A percentile compares a stretch with the other conserved stretches of the same genome.
Conservation (phyloP, 2,329 filamentous ascomycete species). For the Monosporascus ibericus region DNA sequence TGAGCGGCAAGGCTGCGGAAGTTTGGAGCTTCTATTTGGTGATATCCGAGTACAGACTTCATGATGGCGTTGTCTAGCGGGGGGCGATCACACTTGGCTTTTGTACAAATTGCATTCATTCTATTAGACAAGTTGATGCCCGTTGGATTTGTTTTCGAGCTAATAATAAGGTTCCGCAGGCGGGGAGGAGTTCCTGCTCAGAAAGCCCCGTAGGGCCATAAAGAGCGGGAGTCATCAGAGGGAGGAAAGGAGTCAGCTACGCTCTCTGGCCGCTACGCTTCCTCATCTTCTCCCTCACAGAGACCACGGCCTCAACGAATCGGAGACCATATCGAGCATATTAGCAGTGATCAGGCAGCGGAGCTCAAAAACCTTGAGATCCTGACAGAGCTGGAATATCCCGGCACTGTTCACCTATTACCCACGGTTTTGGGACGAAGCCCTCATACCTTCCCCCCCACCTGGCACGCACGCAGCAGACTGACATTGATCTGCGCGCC, state of each 20-base stretch:
- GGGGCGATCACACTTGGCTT: slow-evolving; percentile 21
- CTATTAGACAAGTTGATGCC: slow-evolving; percentile 6
- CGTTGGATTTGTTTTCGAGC: not conserved
- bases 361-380: not conserved
- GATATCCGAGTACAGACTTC: slow-evolving; percentile 5
- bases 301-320: not conserved
- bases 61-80: slow-evolving; percentile 9
- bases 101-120: slow-evolving; percentile 16
- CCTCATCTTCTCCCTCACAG: not conserved
- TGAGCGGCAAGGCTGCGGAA: slow-evolving; percentile 15
- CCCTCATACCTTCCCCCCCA: not conserved
- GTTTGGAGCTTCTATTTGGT: slow-evolving; percentile 13
- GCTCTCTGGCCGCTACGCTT: not conserved
- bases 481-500: not conserved
- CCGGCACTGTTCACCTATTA: not conserved
- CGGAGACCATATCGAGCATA: not conserved
- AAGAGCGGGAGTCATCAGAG: not conserved
- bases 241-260: not conserved
- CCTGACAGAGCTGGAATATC: not conserved
- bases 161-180: not conserved
- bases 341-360: not conserved
- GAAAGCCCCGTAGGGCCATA: not conserved
- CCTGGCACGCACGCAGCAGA: not conserved
- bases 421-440: not conserved
- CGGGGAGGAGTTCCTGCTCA: not conserved